Conservation (phyloP, 805 yeast genomes). For the Candida ponderosae region DNA sequence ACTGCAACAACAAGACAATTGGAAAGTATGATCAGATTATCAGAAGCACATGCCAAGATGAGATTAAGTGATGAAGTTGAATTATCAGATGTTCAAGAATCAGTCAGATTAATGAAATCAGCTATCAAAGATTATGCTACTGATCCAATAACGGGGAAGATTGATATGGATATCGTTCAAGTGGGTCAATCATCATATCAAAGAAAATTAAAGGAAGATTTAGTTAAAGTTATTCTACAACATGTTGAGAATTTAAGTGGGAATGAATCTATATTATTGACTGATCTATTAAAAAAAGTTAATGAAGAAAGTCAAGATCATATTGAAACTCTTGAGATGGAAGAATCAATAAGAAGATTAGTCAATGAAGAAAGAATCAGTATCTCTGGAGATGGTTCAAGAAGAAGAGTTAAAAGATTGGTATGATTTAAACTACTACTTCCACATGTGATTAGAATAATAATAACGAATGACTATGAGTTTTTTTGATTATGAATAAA, state of each 20-base stretch:
- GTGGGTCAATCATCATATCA: constrained; percentile 92
- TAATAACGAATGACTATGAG: too few species aligned
- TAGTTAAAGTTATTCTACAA: constrained; percentile 50
- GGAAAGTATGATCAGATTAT: constrained; percentile 88
- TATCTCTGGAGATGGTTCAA: constrained; percentile 64
- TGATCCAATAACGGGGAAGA: constrained; percentile 93
- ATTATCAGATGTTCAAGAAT: constrained; percentile 80
- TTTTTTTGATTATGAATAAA: too few species aligned
- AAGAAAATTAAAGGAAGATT: constrained; percentile 67
- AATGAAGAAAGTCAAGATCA: constrained; percentile 59
- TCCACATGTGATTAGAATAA: too few species aligned
- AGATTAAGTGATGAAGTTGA: constrained; percentile 67
- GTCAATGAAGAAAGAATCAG: constrained; percentile 64
- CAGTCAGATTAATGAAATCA: constrained; percentile 83
- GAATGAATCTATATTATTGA: constrained; percentile 40
- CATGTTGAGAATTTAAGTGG: constrained; percentile 36
- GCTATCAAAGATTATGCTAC: constrained; percentile 98
- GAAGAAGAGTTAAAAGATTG: constrained; percentile 30
- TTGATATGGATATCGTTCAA: constrained; percentile 95
- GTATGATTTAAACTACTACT: too few species aligned
- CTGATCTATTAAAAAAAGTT: constrained; percentile 49
- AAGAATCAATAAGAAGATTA: constrained; percentile 58
- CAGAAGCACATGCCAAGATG: constrained; percentile 98
- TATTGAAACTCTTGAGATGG: constrained; percentile 64
- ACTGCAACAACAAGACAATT: constrained; percentile 98